Conservation (phyloP, 371 early-diverging fungal genomes). For the Apophysomyces ossiformis region DNA sequence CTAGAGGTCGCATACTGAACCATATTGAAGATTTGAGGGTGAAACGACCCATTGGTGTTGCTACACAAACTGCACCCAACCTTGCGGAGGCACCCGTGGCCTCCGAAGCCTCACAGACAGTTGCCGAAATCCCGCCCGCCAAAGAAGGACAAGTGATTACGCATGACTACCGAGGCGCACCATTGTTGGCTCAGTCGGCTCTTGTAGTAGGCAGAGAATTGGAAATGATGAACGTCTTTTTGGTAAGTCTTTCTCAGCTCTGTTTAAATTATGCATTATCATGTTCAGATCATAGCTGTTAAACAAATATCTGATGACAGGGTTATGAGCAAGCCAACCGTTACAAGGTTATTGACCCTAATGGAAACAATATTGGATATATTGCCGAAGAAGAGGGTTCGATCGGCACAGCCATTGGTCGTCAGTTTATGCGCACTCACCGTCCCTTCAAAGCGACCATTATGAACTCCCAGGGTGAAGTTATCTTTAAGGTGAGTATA, state of each 20-base stretch:
- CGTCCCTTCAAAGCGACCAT: constrained; percentile 81
- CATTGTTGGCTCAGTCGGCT: constrained; percentile 60
- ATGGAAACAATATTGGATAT: constrained; percentile 76
- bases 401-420: constrained; percentile 62
- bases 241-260: constrained; percentile 32
- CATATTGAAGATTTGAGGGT: constrained; percentile 29
- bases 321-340: constrained; percentile 91
- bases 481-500: constrained; percentile 63
- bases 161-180: constrained; percentile 44
- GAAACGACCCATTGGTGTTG: not conserved
- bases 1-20: constrained; percentile 42
- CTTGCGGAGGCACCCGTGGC: constrained; percentile 16
- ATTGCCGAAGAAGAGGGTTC: constrained; percentile 78
- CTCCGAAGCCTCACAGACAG: constrained; percentile 24
- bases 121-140: constrained; percentile 39
- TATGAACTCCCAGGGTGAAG: constrained; percentile 70
- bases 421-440: constrained; percentile 81
- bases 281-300: too few species aligned
- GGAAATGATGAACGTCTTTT: constrained; percentile 84
- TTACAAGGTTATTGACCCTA: constrained; percentile 78
- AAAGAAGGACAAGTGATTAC: constrained; percentile 35
- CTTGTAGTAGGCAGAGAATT: constrained; percentile 78
- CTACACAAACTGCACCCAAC: not conserved
- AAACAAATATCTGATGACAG: constrained; percentile 19
- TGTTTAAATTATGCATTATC: not conserved